phyloP scores from a whole-genome alignment of 2,329 filamentous ascomycete species.

The Aspergillus bombycis region DNA sequence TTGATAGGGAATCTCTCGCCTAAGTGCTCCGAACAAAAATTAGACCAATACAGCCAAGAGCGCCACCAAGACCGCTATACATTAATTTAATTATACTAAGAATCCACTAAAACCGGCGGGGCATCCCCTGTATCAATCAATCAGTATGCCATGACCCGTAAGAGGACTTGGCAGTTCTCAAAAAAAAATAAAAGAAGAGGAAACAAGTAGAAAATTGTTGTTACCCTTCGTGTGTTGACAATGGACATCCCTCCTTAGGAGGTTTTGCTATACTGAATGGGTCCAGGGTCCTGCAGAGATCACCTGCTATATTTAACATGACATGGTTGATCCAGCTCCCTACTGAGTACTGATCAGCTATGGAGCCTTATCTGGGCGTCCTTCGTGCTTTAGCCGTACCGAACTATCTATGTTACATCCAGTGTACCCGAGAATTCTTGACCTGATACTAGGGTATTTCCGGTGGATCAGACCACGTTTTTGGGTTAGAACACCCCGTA shows the following conservation, averaged over 20 bases:
- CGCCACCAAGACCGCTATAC: neutral
- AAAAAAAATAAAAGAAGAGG: no score
- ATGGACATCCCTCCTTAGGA: neutral
- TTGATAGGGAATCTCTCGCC: neutral
- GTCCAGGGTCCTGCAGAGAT: neutral
- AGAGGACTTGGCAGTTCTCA: neutral
- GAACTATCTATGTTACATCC: no score
- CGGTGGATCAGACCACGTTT: neutral
- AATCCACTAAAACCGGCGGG: neutral
- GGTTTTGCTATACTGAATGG: neutral
- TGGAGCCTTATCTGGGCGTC: neutral
- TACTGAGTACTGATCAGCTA: neutral
- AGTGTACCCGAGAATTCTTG: no score
- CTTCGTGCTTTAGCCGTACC: no score
- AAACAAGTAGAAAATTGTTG: neutral
- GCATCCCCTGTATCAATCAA: neutral
- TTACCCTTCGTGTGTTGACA: neutral
- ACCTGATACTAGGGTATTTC: neutral
- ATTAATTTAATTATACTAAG: neutral
- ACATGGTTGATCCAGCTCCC: neutral
- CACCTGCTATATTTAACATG: neutral
- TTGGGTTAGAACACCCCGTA: neutral
- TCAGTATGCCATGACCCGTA: neutral
- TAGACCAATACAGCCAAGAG: neutral
- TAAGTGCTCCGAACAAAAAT: neutral